Conservation (phyloP, 2,329 filamentous ascomycete genomes). For the Aspergillus aculeatus region DNA sequence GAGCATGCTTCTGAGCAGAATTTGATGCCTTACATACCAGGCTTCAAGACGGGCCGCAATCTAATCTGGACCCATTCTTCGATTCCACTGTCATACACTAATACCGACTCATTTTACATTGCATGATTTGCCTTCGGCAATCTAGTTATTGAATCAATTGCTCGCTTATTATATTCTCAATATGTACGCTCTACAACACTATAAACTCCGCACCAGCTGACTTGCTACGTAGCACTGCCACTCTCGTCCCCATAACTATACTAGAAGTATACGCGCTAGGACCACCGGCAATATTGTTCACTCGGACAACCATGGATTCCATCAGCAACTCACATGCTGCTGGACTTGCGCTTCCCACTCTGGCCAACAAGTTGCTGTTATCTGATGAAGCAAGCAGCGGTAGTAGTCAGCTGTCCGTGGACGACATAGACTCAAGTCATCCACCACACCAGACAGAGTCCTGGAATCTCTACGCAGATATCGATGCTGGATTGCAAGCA, state of each 20-base stretch:
- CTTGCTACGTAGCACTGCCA: not conserved
- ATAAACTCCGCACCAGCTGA: not conserved
- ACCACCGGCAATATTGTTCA: not conserved
- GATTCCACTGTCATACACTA: not conserved
- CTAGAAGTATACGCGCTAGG: not conserved
- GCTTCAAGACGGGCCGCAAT: not conserved
- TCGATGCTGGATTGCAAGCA: slow-evolving; percentile 21
- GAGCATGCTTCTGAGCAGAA: not conserved
- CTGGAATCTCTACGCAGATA: slow-evolving; percentile 30
- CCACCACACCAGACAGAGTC: not conserved
- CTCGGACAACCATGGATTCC: slow-evolving; percentile 16
- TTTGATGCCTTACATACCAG: slow-evolving; percentile 10
- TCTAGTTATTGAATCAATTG: too few relatives aligned
- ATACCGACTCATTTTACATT: too few relatives aligned
- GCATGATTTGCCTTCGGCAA: too few relatives aligned
- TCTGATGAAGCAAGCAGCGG: not conserved
- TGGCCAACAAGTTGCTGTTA: slow-evolving; percentile 32
- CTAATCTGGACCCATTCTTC: not conserved
- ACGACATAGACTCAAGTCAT: not conserved
- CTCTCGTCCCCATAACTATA: not conserved
- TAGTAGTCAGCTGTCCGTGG: not conserved
- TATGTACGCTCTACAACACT: not conserved
- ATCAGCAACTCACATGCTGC: slow-evolving; percentile 24
- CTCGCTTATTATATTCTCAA: not conserved
- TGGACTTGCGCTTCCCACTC: slow-evolving; percentile 31